Evolutionary conservation across 73 alveolate genomes (phyloP), one percentile per base, ranked within the genome.

Genomic region (Breviolum minutum): DNA sequence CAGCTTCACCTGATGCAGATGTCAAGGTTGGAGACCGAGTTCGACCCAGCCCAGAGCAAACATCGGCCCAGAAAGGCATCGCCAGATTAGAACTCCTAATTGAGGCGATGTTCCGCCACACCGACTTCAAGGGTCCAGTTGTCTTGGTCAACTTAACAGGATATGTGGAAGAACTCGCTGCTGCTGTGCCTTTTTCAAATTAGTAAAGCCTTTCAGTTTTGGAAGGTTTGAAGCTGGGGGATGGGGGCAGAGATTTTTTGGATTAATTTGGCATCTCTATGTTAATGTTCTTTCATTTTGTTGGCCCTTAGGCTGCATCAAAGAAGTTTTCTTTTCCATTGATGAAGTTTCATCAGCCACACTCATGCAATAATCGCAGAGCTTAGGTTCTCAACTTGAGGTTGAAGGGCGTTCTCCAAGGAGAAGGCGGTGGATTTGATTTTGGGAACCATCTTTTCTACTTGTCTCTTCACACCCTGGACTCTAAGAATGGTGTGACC

Each of bases 11-110:
- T 8, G 76, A 84, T 20, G 10, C 12, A 7, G 93, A 84, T 62
- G 40, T 84, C 10, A 40, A 60, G n/a, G 62, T 84, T 16, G 63
- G 77, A 19, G 93, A 84, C n/a, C 74, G 93, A 8, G 11, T 26
- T 13, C 20, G 76, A 60, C 93, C 93, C 60, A 8, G 29, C 62
- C 93, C 93, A 26, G 93, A 84, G 77, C 93, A 84, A 26, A 84
- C 77, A 11, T 73, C 93, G 8, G 93, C 93, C 13, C 93, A 84
- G 77, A 84, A 84, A 12, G 93, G 93, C 26, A 54, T 29, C 9
- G 40, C 8, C 62, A 9, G 93, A 76, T 20, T 48, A 54, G 12
- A 60, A 26, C 20, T 26, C 12, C 93, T 84, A 9, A 24, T 84
- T 26, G 76, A 48, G 62, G 6, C 61, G 6, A 54, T 54, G 61